Conservation (phyloP, 768 basidiomycete species). For the Collybia mongolica region DNA sequence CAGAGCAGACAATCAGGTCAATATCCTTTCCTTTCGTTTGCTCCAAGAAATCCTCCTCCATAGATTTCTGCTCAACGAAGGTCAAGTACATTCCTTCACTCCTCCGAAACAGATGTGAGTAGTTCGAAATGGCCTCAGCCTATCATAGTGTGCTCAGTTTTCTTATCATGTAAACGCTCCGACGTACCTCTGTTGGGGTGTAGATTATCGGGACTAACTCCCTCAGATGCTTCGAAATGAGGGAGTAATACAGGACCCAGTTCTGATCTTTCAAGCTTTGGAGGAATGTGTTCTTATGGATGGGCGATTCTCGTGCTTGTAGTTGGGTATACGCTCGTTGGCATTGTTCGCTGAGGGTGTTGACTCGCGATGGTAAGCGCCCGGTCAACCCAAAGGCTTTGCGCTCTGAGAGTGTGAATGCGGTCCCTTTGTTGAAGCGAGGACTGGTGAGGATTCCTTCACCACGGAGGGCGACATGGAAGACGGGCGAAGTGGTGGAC, state of each 20-base stretch:
- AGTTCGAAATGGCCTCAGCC: constrained; percentile 81
- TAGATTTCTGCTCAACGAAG: constrained; percentile 56
- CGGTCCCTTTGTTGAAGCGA: constrained; percentile 79
- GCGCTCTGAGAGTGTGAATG: constrained; percentile 68
- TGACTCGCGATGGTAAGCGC: constrained; percentile 48
- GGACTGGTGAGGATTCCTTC: constrained; percentile 62
- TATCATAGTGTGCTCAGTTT: constrained; percentile 18
- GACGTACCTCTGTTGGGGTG: constrained; percentile 72
- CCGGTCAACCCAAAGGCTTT: constrained; percentile 62
- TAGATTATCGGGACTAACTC: constrained; percentile 76
- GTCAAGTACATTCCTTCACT: constrained; percentile 77
- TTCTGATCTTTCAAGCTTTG: constrained; percentile 80
- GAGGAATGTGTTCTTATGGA: constrained; percentile 72
- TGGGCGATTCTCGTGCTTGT: constrained; percentile 25
- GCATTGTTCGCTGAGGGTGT: constrained; percentile 76
- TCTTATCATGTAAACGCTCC: not conserved
- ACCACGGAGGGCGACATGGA: constrained; percentile 54
- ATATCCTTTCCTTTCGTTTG: constrained; percentile 60
- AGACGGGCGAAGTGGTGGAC: not conserved
- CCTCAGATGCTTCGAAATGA: constrained; percentile 56
- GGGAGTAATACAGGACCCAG: constrained; percentile 75
- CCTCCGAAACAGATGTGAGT: constrained; percentile 80
- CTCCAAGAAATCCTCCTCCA: constrained; percentile 78
- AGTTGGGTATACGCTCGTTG: constrained; percentile 72
- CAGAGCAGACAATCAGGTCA: constrained; percentile 80